These are phyloP conservation scores for Candida patagonica DNA, from an alignment of 805 yeast species.

Conservation along the genomic window DNA sequence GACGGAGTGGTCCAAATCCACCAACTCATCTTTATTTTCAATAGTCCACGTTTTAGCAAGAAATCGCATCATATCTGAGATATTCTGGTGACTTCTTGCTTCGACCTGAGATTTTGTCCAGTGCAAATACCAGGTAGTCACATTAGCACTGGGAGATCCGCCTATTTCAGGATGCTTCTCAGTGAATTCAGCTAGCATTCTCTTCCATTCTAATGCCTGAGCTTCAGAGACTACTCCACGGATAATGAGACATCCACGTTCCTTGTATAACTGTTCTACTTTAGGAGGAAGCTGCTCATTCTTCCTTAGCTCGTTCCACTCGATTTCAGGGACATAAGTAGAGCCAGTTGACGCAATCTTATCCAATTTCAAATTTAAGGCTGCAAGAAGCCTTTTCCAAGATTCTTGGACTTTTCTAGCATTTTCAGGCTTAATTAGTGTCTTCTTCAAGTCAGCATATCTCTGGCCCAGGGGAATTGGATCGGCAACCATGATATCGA, in stretches of 20 bases:
- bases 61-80: constrained; percentile 24
- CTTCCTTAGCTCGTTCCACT: not conserved
- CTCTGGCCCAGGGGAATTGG: not conserved
- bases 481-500: too few species aligned
- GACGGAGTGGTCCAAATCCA: constrained; percentile 21
- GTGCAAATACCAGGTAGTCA: constrained; percentile 29
- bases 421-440: not conserved
- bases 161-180: constrained; percentile 18
- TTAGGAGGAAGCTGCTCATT: not conserved
- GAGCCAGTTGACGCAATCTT: not conserved
- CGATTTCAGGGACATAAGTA: not conserved
- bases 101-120: constrained; percentile 34
- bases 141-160: constrained; percentile 19
- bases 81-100: constrained; percentile 34
- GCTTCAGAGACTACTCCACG: constrained; percentile 26
- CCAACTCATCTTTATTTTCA: constrained; percentile 18
- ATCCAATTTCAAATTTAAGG: not conserved
- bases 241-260: constrained; percentile 28
- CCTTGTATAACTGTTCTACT: not conserved
- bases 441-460: not conserved
- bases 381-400: not conserved
- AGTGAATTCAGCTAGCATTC: constrained; percentile 22
- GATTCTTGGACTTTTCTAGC: not conserved
- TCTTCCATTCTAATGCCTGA: constrained; percentile 22
- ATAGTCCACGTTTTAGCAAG: constrained; percentile 26